A percentile compares a stretch with the other conserved stretches of the same genome.
Conservation (phyloP, 345 rosid genomes). For the Eucalyptus victrix region DNA sequence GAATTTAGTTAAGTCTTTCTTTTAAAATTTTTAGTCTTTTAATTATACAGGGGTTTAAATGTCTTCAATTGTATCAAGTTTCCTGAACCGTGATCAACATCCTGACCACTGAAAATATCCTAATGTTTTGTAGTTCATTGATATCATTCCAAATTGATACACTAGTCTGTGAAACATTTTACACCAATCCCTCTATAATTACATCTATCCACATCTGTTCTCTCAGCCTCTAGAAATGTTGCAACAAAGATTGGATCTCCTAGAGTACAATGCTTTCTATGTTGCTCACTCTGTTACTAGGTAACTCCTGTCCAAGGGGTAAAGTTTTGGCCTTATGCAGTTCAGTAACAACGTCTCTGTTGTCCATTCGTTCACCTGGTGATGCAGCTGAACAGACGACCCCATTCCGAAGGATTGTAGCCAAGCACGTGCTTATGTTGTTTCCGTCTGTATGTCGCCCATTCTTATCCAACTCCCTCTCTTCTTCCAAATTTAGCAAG, state of each 20-base stretch:
- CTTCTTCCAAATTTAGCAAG: neutral
- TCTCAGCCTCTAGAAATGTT: neutral
- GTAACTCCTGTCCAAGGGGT: neutral
- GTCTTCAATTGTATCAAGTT: neutral
- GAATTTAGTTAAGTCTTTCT: neutral
- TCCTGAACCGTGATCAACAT: neutral
- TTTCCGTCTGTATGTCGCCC: neutral
- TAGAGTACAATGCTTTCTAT: neutral
- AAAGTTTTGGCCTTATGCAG: neutral
- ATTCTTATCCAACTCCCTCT: neutral
- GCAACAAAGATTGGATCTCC: neutral
- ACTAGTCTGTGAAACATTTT: neutral
- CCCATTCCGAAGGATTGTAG: neutral
- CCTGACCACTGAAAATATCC: neutral
- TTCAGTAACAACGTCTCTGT: neutral
- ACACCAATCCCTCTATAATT: neutral
- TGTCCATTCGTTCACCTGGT: neutral
- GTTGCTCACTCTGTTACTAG: neutral
- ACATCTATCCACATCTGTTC: neutral
- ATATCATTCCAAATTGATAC: neutral
- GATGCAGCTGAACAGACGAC: neutral
- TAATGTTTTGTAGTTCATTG: neutral
- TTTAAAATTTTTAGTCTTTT: neutral
- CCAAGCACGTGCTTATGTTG: neutral
- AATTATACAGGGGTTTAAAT: neutral